Percentiles rank a stretch among this genome's conserved stretches.
These are phyloP conservation scores for Colletotrichum orchidophilum DNA, from an alignment of 2,329 filamentous ascomycete genomes.

Conservation along the genomic window DNA sequence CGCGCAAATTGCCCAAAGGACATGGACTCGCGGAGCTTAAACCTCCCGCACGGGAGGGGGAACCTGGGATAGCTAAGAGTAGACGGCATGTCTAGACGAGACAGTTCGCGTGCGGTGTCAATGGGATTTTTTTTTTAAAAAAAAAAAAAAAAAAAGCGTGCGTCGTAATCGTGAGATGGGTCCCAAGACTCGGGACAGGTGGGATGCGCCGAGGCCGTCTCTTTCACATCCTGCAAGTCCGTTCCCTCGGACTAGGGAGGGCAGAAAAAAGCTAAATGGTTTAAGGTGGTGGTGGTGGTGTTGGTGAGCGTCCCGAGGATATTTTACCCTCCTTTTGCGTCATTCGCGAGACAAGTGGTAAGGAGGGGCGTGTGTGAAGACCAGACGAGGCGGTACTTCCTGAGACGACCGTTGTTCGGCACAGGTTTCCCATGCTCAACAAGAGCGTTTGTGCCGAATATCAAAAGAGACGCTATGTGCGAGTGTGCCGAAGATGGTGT, in stretches of 20 bases:
- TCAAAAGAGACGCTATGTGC: conserved; percentile 5
- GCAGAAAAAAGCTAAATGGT: conserved; percentile 14
- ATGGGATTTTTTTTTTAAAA: too few species aligned
- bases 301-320: not conserved
- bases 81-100: conserved; percentile 31
- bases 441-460: not conserved
- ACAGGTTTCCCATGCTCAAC: conserved; percentile 10
- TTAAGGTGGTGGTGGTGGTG: conserved; percentile 10
- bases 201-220: not conserved
- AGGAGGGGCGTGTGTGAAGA: not conserved
- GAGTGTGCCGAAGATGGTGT: conserved; percentile 17
- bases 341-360: not conserved
- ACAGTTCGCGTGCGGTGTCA: conserved; percentile 6
- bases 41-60: not conserved
- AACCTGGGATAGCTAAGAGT: conserved; percentile 13
- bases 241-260: not conserved
- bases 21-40: conserved; percentile 22
- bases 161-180: not conserved
- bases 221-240: not conserved
- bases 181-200: not conserved
- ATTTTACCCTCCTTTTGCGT: conserved; percentile 8
- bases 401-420: conserved; percentile 30
- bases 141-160: too few species aligned
- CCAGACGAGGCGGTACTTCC: conserved; percentile 13
- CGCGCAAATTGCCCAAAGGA: conserved; percentile 9